Evolutionary conservation across 768 basidiomycete species (phyloP), one percentile per base, ranked within the genome.

Genomic region (Sarcodon aspratus): DNA sequence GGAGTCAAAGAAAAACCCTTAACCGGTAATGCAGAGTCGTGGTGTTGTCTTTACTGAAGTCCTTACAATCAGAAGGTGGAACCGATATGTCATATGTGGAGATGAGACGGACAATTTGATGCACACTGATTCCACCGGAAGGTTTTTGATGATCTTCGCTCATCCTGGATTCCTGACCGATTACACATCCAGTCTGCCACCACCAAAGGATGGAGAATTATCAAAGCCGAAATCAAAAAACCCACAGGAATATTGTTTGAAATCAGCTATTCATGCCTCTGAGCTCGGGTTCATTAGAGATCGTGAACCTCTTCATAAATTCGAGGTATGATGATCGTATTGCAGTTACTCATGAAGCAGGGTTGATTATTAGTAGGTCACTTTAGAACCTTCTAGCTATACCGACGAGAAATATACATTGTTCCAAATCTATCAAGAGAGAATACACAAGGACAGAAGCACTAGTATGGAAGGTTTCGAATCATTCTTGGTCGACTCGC

Each of bases 381-480:
- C 68, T 1, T 65, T 96, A 7, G 90, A 92, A 57, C 81, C 79
- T 5, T 78, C 93, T 1, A 76, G 79, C 11, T 92, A 70, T 58
- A 85, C 82, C 0, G 59, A 71, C 2, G 92, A 97, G 67, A 95
- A 95, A 59, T 95, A 78, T 60, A 69, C 66, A 6, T 72, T 98
- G 13, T 97, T 74, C 59, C 63, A 75, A 58, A 72, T 73, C 50
- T 98, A 98, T 63, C 95, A 93, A 61, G 63, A 61, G 32, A 69
- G 79, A 6, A 79, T 96, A 18, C 95, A 98, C 60, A 67, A 78
- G 37, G 54, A 61, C 1, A 64, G 72, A 2, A 78, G 74, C 32
- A 69, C 65, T 1, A n/a, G n/a, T n/a, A 69, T 71, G 33, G 51
- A 53, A 3, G 70, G 74, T 1, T 95, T 95, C 60, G 66, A 65